These are phyloP conservation scores for Amanita thiersii DNA, from an alignment of 768 basidiomycete species.

Conservation along the genomic window DNA sequence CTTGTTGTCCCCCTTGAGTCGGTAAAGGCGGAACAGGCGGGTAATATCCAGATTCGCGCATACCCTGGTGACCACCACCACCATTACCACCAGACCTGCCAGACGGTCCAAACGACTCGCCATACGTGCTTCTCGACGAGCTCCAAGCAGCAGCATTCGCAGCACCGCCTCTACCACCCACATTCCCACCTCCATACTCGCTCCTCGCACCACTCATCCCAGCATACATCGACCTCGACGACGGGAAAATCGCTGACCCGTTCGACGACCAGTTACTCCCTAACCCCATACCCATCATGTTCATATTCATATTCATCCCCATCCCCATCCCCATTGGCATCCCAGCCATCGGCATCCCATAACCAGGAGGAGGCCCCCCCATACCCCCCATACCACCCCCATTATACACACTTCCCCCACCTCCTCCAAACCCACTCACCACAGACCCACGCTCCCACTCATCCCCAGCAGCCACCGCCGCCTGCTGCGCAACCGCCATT, in stretches of 20 bases:
- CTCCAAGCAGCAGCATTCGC: slow-evolving; percentile 35
- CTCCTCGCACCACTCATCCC: slow-evolving; percentile 44
- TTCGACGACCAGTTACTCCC: slow-evolving; percentile 35
- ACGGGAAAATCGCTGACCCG: slow-evolving; percentile 44
- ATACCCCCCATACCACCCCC: slow-evolving; percentile 29
- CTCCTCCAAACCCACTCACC: slow-evolving; percentile 34
- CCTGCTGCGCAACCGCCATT: slow-evolving; percentile 85
- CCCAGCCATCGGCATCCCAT: slow-evolving; percentile 25
- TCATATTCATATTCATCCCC: slow-evolving; percentile 29
- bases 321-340: slow-evolving; percentile 31
- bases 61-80: slow-evolving; percentile 9
- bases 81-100: background rate
- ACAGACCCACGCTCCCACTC: slow-evolving; percentile 84
- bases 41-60: slow-evolving; percentile 31
- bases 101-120: slow-evolving; percentile 48
- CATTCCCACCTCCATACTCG: slow-evolving; percentile 49
- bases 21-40: slow-evolving; percentile 34
- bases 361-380: slow-evolving; percentile 9
- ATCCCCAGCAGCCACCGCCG: slow-evolving; percentile 81
- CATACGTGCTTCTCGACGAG: slow-evolving; percentile 62
- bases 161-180: slow-evolving; percentile 32
- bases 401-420: slow-evolving; percentile 41
- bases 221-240: slow-evolving; percentile 50
- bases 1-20: slow-evolving; percentile 12
- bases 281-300: slow-evolving; percentile 30